Evolutionary conservation across 306 rosid genomes (phyloP).

Genomic region (Malus fusca): DNA sequence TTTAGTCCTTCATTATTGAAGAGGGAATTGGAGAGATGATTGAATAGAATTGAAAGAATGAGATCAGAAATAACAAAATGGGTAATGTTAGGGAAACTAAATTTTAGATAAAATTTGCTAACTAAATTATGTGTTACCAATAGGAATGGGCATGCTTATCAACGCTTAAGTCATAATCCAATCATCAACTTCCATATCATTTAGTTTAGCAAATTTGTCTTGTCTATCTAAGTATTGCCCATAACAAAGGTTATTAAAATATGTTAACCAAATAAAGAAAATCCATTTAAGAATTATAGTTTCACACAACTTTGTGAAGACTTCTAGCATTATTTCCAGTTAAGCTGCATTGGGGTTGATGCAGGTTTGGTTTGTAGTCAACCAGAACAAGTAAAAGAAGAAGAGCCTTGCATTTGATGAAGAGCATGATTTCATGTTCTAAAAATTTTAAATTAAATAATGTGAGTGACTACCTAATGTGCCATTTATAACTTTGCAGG

Average conservation of each 20-base stretch:
- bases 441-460: neutral
- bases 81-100: no score
- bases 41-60: slow-evolving; percentile 38
- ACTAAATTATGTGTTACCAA: no score
- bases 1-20: no score
- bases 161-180: no score
- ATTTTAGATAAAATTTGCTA: no score
- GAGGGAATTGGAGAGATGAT: neutral
- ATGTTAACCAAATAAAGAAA: neutral
- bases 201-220: no score
- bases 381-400: neutral
- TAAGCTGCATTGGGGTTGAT: slow-evolving; percentile 42
- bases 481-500: slow-evolving; percentile 10
- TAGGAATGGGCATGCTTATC: accelerated
- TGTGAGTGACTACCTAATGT: slow-evolving; percentile 3
- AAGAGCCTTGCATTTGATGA: slow-evolving; percentile 20
- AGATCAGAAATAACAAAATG: neutral
- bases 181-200: no score
- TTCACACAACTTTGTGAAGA: slow-evolving; percentile 2
- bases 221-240: no score
- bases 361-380: slow-evolving; percentile 40
- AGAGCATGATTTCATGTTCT: neutral
- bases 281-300: neutral
- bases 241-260: neutral
- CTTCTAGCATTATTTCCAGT: neutral